Evolutionary conservation across 306 rosid genomes (phyloP), one percentile per base, ranked within the genome.

Genomic region (Ochetophila trinervis): DNA sequence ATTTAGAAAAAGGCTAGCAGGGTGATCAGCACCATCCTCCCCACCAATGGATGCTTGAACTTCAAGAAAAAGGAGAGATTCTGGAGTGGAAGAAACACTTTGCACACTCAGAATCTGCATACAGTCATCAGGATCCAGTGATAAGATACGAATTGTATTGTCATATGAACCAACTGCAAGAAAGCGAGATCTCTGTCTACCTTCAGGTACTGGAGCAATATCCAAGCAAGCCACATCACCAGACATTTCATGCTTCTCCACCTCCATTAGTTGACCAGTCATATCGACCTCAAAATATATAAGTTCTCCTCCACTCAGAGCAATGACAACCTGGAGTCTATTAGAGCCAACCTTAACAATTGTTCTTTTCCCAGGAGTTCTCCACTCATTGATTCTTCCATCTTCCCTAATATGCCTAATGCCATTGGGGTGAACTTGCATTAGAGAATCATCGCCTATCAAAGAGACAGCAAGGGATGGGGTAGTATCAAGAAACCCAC

Each of bases 391-490:
- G 57, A 90, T 80, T 78, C 97, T 94, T 30, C 99, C 96, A 76
- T 88, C 91, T 86, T 88, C 97, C 91, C 99, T 93, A n/a, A 93
- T 93, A 74, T 90, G 99, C 82, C 97, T 84, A 61, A 93, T 93
- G 61, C 99, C 99, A 84, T 88, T 93, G 16, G 99, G 99, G 76
- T 93, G 99, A 79, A 93, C 99, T 82, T 93, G 99, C 97, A 93
- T 90, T 58, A 93, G 96, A 70, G 96, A 90, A 85, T 93, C 99
- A 53, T 90, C 96, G 19, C 99, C 99, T 81, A 93, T 87, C 86
- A 93, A 88, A 76, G 97, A 93, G 72, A 93, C 97, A 3, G 99
- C 84, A 57, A 93, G 97, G 37, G 97, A 87, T 47, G 96, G 96
- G 14, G 97, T 93, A 23, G 97, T 93, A 70, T 90, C 97, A 58